These are phyloP conservation scores for Neoarthrinium moseri DNA, from an alignment of 2,329 filamentous ascomycete species.

Conservation along the genomic window DNA sequence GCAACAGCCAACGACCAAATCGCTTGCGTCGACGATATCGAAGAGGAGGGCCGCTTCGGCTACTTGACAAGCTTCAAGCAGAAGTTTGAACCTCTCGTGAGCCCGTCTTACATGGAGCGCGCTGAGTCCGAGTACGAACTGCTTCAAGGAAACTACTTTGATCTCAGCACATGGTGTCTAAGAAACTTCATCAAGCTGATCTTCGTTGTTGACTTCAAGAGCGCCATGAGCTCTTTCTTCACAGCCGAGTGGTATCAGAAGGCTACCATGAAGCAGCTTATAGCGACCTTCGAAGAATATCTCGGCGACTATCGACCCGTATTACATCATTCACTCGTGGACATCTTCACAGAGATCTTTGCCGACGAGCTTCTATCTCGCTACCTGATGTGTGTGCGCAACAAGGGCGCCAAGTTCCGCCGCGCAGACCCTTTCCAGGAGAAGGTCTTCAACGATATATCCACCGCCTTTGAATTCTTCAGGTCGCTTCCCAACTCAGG, in stretches of 20 bases:
- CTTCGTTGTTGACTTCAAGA: conserved; percentile 84
- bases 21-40: conserved; percentile 92
- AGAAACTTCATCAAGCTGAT: conserved; percentile 82
- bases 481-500: conserved; percentile 67
- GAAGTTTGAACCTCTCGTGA: conserved; percentile 79
- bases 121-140: conserved; percentile 70
- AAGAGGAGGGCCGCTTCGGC: conserved; percentile 70
- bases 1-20: conserved; percentile 98
- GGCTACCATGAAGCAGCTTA: conserved; percentile 89
- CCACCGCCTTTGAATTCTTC: conserved; percentile 90
- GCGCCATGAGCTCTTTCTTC: conserved; percentile 86
- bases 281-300: conserved; percentile 94
- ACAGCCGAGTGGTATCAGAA: conserved; percentile 84
- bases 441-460: conserved; percentile 90
- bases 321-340: conserved; percentile 81
- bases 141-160: conserved; percentile 88
- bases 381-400: conserved; percentile 82
- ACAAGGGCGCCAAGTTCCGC: conserved; percentile 86
- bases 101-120: conserved; percentile 74
- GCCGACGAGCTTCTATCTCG: conserved; percentile 85
- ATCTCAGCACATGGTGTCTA: conserved; percentile 91
- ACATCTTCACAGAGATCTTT: conserved; percentile 91
- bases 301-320: conserved; percentile 81
- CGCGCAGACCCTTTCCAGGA: conserved; percentile 84
- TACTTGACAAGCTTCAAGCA: conserved; percentile 86